Percentiles rank a stretch among this genome's conserved stretches.
Conservation (phyloP, 208 protist genomes). For the Trypanosoma avium region DNA sequence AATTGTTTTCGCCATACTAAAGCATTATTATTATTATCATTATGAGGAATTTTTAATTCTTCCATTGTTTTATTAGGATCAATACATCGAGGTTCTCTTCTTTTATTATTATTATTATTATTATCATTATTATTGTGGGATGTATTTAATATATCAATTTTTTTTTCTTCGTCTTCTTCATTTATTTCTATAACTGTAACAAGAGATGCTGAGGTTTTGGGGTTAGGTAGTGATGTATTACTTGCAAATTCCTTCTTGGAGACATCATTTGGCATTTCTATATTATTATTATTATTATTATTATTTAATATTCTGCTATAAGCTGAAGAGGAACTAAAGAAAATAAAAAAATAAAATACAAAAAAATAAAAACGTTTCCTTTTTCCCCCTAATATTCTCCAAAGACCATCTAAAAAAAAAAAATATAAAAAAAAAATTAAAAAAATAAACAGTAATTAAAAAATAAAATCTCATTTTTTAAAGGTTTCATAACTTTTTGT, state of each 20-base stretch:
- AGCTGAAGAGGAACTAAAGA: too few species aligned
- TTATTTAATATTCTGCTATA: too few species aligned
- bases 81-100: neutral
- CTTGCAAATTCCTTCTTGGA: neutral
- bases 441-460: too few species aligned
- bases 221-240: neutral
- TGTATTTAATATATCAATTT: neutral
- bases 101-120: neutral
- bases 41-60: too few species aligned
- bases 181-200: neutral
- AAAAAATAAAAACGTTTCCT: neutral
- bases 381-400: neutral
- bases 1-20: neutral
- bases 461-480: too few species aligned
- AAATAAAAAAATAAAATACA: constrained; percentile 3
- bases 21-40: too few species aligned
- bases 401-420: constrained; percentile 7
- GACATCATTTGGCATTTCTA: neutral
- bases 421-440: neutral
- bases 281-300: neutral
- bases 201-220: neutral
- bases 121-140: too few species aligned
- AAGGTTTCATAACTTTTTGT: too few species aligned
- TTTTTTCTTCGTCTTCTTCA: neutral
- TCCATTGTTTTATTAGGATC: too few species aligned